Evolutionary conservation across 192 early-diverging fungal genomes (phyloP), one percentile per base, ranked within the genome.

Genomic region (Phycomyces nitens): DNA sequence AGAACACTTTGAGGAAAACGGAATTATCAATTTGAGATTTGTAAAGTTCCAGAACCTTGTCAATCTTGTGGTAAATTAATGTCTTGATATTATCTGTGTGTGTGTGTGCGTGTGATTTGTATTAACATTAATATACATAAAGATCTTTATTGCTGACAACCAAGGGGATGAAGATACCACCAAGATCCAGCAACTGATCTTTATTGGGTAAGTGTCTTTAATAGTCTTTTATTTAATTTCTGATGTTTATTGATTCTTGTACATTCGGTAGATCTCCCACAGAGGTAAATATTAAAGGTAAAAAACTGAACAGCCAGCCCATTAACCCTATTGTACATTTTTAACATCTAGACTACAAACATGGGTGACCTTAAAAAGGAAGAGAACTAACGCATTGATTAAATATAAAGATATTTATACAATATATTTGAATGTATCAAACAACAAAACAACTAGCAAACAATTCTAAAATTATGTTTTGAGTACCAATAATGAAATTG

Each of bases 31-130:
- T 8, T 81, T 98, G 68, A 85, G 92, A 52, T 98, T 93, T 74
- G 96, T 98, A 60, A 91, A 93, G 57, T 98, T 94, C 78, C 96
- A 98, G 79, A 89, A 82, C 60, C 87, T 98, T 29, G 86, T 80
- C 56, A 89, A 77, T 61, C 51, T 97, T 55, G 85, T 89, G 51
- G 82, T 90, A 71, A 64, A 76, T 43, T 21, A 11, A 12, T 23
- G n/a, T 41, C 11, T 49, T 22, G 21, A n/a, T 42, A 6, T 22
- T 24, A 53, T 10, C 6, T 61, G 2, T 34, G 27, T 27, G 26
- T 4, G 23, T 54, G 53, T 14, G 50, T 21, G 18, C 50, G 21
- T 54, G 22, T 3, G 29, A n/a, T 10, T 44, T 49, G 7, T 64
- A 41, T 27, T 60, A 56, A 50, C 16, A 20, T 53, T 47, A 26